phyloP scores from a whole-genome alignment of 306 rosid species.

The Gastrolobium villosum region DNA sequence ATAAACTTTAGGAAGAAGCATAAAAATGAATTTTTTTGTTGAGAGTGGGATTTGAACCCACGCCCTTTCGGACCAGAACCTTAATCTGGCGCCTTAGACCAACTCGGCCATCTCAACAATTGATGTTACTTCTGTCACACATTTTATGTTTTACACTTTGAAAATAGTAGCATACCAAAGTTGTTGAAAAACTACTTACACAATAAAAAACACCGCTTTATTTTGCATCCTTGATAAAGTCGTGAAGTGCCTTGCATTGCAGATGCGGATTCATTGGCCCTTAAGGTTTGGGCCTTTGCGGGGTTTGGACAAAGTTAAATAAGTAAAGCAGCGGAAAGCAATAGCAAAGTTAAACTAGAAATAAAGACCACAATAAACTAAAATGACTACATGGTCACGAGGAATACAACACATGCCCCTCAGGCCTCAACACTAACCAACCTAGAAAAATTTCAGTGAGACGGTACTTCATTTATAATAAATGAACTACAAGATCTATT shows the following conservation, averaged over 20 bases:
- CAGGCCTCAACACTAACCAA: slow-evolving; percentile 8
- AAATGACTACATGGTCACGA: neutral
- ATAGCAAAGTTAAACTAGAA: neutral
- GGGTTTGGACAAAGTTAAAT: slow-evolving; percentile 18
- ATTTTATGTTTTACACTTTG: neutral
- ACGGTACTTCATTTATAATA: no score
- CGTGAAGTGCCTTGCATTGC: neutral
- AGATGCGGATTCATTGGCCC: neutral
- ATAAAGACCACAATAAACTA: slow-evolving; percentile 7
- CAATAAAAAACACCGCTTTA: neutral
- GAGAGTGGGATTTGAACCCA: slow-evolving; percentile 73
- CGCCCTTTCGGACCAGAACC: slow-evolving; percentile 72
- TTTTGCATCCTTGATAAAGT: neutral
- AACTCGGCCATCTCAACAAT: slow-evolving; percentile 66
- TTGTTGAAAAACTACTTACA: neutral
- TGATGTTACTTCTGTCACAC: no score
- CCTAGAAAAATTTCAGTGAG: no score
- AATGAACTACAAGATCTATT: no score
- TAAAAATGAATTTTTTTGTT: neutral
- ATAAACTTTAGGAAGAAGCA: neutral
- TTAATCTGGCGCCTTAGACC: slow-evolving; percentile 63
- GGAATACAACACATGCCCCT: neutral
- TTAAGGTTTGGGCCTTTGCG: neutral
- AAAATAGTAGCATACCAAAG: no score
- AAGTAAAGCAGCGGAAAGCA: neutral